A percentile compares a stretch with the other conserved stretches of the same genome.
Conservation (phyloP, 352 stramenopile genomes). For the Globisporangium acanthophoron region DNA sequence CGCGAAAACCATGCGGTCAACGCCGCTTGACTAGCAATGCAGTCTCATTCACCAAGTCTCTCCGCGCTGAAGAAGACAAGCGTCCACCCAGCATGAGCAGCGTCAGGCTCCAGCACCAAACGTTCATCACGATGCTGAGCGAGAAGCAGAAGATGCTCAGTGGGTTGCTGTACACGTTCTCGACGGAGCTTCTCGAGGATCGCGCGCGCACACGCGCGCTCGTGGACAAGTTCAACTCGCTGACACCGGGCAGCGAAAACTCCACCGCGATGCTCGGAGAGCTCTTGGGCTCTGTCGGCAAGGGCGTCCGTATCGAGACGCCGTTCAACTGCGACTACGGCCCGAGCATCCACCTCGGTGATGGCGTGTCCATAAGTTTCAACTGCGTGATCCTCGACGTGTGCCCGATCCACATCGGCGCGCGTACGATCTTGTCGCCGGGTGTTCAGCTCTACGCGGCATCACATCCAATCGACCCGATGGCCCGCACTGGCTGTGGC, state of each 20-base stretch:
- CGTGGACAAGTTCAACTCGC: constrained; percentile 37
- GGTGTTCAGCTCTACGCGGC: constrained; percentile 80
- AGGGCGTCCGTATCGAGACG: constrained; percentile 54
- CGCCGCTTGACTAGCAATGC: no score
- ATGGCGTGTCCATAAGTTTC: constrained; percentile 86
- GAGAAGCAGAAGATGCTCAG: constrained; percentile 58
- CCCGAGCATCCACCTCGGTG: constrained; percentile 63
- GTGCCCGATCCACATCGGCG: constrained; percentile 28
- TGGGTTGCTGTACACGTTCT: constrained; percentile 40
- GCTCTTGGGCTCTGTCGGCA: constrained; percentile 34
- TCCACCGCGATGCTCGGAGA: constrained; percentile 22
- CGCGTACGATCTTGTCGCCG: constrained; percentile 47
- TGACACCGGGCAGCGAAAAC: constrained; percentile 20
- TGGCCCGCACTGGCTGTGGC: constrained; percentile 23
- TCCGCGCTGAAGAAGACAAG: not conserved
- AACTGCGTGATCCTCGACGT: constrained; percentile 83
- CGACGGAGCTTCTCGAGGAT: constrained; percentile 30
- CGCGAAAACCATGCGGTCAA: no score
- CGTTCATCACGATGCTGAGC: constrained; percentile 12
- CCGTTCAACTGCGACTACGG: constrained; percentile 88
- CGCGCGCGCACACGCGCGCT: constrained; percentile 28
- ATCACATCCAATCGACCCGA: constrained; percentile 62
- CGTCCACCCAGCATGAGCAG: not conserved
- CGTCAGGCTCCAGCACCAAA: not conserved
- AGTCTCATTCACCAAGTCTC: not conserved